Conservation (phyloP, 352 stramenopile species). For the Saprolegnia parasitica region DNA sequence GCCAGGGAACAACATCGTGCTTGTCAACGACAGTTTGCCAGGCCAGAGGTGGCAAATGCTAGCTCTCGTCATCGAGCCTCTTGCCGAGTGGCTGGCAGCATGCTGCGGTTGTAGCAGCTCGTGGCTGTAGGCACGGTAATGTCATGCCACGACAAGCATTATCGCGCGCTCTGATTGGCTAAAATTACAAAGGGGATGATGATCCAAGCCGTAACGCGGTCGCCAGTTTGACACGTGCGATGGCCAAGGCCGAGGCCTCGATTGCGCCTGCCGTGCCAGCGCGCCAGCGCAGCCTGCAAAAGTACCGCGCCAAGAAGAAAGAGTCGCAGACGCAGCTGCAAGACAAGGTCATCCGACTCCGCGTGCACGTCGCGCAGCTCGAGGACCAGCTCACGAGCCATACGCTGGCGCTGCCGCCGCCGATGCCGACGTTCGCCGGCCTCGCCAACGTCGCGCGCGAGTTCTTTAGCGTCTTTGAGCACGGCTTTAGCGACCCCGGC, state of each 20-base stretch:
- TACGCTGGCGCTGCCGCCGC: not conserved
- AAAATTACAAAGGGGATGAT: not conserved
- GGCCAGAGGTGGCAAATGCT: too few species aligned
- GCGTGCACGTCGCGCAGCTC: not conserved
- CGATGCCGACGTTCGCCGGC: slow-evolving; percentile 3
- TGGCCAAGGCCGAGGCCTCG: not conserved
- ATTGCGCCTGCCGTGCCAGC: not conserved
- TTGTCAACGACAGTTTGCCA: too few species aligned
- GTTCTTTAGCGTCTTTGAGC: slow-evolving; percentile 19
- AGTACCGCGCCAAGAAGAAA: slow-evolving; percentile 8
- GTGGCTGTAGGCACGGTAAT: not conserved
- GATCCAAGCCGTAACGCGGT: not conserved
- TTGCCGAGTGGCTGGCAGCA: too few species aligned
- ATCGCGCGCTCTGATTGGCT: not conserved
- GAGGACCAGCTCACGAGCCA: not conserved
- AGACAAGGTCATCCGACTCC: slow-evolving; percentile 2
- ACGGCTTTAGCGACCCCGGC: not conserved
- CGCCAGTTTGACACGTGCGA: not conserved
- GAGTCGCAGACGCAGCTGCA: slow-evolving; percentile 6
- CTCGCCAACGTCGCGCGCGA: not conserved
- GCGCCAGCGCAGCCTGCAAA: not conserved
- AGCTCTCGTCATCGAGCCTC: too few species aligned
- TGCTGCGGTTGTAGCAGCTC: too few species aligned
- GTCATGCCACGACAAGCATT: not conserved
- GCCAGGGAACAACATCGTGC: too few species aligned